A percentile compares a stretch with the other conserved stretches of the same genome.
phyloP scores from a whole-genome alignment of 1,139 yeast species.

The Scheffersomyces titani region DNA sequence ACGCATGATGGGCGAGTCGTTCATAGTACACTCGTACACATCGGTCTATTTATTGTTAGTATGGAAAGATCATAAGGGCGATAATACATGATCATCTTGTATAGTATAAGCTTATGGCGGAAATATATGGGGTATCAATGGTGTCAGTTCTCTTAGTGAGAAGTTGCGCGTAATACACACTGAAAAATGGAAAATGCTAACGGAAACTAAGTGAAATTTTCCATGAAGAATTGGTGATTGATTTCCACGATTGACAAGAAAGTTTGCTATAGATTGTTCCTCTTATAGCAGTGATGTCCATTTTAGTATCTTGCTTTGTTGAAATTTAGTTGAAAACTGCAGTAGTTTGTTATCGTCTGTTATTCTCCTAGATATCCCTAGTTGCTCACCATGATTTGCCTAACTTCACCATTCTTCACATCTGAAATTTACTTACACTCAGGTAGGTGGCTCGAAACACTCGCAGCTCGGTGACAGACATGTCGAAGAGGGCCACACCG shows the following conservation, averaged over 20 bases:
- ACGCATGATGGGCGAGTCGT: conserved; percentile 90
- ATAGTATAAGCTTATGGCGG: not conserved
- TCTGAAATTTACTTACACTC: conserved; percentile 9
- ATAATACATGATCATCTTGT: not conserved
- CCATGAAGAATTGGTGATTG: not conserved
- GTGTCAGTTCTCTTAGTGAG: not conserved
- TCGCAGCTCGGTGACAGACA: conserved; percentile 11
- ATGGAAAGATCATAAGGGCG: not conserved
- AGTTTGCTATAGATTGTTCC: not conserved
- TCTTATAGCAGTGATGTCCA: not conserved
- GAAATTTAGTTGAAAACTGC: not conserved
- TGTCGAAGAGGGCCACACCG: not conserved
- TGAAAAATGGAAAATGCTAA: not conserved
- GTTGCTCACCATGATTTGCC: not conserved
- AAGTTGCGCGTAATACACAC: not conserved
- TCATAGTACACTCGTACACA: conserved; percentile 81
- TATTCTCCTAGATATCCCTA: not conserved
- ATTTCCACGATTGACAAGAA: not conserved
- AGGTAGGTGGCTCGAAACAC: conserved; percentile 21
- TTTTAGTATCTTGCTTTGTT: not conserved
- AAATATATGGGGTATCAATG: not conserved
- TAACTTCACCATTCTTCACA: not conserved
- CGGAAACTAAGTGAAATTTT: not conserved
- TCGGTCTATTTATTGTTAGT: conserved; percentile 35
- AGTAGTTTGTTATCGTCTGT: not conserved